A percentile compares a stretch with the other conserved stretches of the same genome.
Conservation (phyloP, 371 early-diverging fungal genomes). For the Mucor plumbeus region DNA sequence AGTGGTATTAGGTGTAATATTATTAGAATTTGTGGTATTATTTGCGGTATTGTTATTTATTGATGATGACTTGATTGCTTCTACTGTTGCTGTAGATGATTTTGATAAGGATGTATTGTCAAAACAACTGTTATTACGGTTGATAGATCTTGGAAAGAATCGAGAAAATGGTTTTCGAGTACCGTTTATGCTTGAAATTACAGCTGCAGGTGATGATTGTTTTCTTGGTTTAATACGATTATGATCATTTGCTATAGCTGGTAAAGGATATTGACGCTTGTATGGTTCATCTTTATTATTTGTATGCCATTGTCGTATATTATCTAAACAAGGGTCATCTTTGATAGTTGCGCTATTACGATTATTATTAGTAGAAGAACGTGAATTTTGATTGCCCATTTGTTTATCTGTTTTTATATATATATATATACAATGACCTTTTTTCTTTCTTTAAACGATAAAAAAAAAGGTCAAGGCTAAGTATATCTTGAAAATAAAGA, state of each 20-base stretch:
- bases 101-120: slow-evolving; percentile 4
- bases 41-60: background rate
- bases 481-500: background rate
- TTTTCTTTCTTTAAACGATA: background rate
- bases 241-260: slow-evolving; percentile 30
- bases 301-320: slow-evolving; percentile 26
- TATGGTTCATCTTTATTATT: slow-evolving; percentile 27
- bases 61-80: background rate
- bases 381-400: slow-evolving; percentile 49
- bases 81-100: background rate
- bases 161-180: slow-evolving; percentile 18
- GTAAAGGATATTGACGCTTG: slow-evolving; percentile 45
- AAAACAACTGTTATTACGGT: slow-evolving; percentile 16
- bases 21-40: background rate
- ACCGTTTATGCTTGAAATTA: slow-evolving; percentile 11
- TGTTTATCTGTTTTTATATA: background rate
- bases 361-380: slow-evolving; percentile 19
- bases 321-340: slow-evolving; percentile 30
- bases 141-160: slow-evolving; percentile 20
- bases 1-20: slow-evolving; percentile 5
- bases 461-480: background rate
- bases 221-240: slow-evolving; percentile 44
- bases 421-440: background rate
- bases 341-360: slow-evolving; percentile 29
- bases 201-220: slow-evolving; percentile 42